Evolutionary conservation across 2,329 filamentous ascomycete genomes (phyloP), one percentile per base, ranked within the genome.

Genomic region (Cladosporium sp.): DNA sequence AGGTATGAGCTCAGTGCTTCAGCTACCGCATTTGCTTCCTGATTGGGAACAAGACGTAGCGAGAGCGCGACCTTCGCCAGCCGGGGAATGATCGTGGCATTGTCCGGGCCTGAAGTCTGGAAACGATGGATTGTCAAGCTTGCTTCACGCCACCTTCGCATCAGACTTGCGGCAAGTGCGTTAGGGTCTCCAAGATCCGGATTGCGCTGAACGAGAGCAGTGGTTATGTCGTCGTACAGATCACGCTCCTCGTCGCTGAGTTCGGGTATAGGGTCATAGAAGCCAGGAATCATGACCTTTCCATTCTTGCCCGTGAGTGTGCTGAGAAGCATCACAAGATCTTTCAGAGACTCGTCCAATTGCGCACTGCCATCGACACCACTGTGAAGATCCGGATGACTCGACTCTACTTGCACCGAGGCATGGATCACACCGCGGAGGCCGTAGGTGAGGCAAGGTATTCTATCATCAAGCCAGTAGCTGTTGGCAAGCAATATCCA

Each of bases 401-500:
- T 82, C 51, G 90, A 95, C 57, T 95, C 86, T 20, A 99, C 84
- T 54, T 90, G 86, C 5, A 97, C 80, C 0, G 89, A 96, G 4
- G 91, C 92, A 66, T 97, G 92, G 18, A 99, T 85, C 20, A 99
- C 92, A 19, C 93, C 93, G 43, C 93, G 83, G 6, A 97, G 78
- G 1, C 93, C 93, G 56, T 99, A 99, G 0, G 93, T 99, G 51
- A 99, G 73, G 66, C 93, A 99, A 0, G 93, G 93, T 2, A 95
- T 90, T 58, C 95, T 86, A 64, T 99, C 92, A 64, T 97, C 90
- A 1, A 99, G 78, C 93, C 93, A 99, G 74, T 99, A 99, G 70
- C 91, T 96, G 74, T 99, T 99, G 18, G 93, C 92, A 32, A 99
- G 75, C 27, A 99, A 74, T 50, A 99, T 93, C 76, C 93, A 97